A percentile compares a stretch with the other conserved stretches of the same genome.
Conservation (phyloP, 139 green algal genomes). For the Spirogloea muscicola region DNA sequence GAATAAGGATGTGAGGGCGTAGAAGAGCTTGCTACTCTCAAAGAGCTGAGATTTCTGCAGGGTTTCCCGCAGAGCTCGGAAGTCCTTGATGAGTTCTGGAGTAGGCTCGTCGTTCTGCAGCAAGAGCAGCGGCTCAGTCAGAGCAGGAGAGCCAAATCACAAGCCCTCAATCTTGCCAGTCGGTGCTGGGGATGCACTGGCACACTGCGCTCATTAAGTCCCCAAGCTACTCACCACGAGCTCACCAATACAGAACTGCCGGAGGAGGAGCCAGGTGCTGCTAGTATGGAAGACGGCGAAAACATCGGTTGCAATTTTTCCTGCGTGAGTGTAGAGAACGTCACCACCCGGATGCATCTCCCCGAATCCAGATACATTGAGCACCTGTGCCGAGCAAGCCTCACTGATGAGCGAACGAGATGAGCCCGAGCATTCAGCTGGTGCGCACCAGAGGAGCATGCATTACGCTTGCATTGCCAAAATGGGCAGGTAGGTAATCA, state of each 20-base stretch:
- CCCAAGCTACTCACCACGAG: slow-evolving; percentile 35
- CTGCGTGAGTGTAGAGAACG: slow-evolving; percentile 61
- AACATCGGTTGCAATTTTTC: slow-evolving; percentile 63
- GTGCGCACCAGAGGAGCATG: background rate
- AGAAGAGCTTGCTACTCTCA: slow-evolving; percentile 55
- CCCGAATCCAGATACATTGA: slow-evolving; percentile 60
- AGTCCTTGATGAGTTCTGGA: slow-evolving; percentile 53
- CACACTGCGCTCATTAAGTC: background rate
- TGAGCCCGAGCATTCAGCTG: background rate
- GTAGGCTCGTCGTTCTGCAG: slow-evolving; percentile 27
- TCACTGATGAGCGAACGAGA: background rate
- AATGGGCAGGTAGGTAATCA: background rate
- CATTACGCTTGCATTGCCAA: background rate
- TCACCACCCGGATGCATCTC: slow-evolving; percentile 60
- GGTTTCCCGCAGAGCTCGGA: slow-evolving; percentile 52
- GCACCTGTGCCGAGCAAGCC: too few species aligned
- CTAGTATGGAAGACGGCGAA: slow-evolving; percentile 62
- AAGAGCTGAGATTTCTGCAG: slow-evolving; percentile 56
- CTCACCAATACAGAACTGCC: slow-evolving; percentile 54
- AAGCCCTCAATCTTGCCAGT: background rate
- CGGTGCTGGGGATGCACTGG: background rate
- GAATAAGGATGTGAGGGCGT: slow-evolving; percentile 53
- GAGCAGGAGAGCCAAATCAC: background rate
- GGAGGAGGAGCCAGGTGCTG: slow-evolving; percentile 49
- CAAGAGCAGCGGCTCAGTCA: too few species aligned